Evolutionary conservation across 768 basidiomycete species (phyloP), one percentile per base, ranked within the genome.

Genomic region (Macrolepiota dolichaula): DNA sequence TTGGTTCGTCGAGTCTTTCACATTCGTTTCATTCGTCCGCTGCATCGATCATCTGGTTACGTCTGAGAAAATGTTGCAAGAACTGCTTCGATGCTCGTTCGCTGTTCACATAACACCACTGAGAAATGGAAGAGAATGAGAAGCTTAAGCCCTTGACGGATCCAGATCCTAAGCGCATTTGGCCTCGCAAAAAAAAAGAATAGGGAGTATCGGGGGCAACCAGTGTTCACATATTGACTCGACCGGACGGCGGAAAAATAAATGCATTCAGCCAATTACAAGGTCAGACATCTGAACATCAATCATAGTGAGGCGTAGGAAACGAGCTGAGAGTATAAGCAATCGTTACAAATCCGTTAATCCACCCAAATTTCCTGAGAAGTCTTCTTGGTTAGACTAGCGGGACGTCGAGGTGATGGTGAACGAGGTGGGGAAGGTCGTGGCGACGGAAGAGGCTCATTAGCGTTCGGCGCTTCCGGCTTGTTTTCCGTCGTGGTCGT

Each of bases 1-100:
- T 99, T 81, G 97, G 97, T 99, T 93, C 97, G 97, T 99, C 85
- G 81, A 60, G 52, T 60, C 67, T 77, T 78, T 71, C 76, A 73
- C 75, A 75, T 78, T 72, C 69, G 74, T 79, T 78, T 70, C 74
- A 77, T 77, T 81, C 78, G 78, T 74, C 79, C 77, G 65, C 71
- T 74, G 66, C 74, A 70, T 71, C 74, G 68, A 68, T 73, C 75
- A 72, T 75, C 72, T 74, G 74, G 75, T 74, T 76, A 74, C 72
- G 70, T 67, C 69, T 76, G 68, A n/a, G n/a, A n/a, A n/a, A n/a
- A n/a, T n/a, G n/a, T n/a, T n/a, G n/a, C n/a, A n/a, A n/a, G n/a
- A n/a, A n/a, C n/a, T n/a, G n/a, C n/a, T n/a, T n/a, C n/a, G n/a
- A n/a, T n/a, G n/a, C n/a, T n/a, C n/a, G n/a, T n/a, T n/a, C n/a